A percentile compares a stretch with the other conserved stretches of the same genome.
These are phyloP conservation scores for Curvularia sp. DNA, from an alignment of 2,329 filamentous ascomycete species.

Conservation along the genomic window DNA sequence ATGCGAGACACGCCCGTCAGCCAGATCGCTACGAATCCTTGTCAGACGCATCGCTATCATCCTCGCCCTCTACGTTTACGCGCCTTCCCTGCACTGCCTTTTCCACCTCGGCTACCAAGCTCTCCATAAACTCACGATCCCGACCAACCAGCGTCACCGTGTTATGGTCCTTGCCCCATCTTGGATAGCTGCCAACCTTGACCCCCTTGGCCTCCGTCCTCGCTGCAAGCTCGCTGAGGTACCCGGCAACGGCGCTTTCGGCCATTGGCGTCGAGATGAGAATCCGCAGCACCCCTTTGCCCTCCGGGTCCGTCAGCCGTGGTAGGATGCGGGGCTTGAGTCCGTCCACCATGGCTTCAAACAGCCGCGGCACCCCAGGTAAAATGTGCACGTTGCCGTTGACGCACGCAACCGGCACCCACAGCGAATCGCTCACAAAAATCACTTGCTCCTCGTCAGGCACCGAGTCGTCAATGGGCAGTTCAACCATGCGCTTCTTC, in stretches of 20 bases:
- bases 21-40: conserved; percentile 43
- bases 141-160: conserved; percentile 86
- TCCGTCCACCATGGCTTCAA: conserved; percentile 78
- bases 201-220: conserved; percentile 77
- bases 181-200: conserved; percentile 94
- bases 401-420: conserved; percentile 87
- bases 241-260: conserved; percentile 85
- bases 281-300: conserved; percentile 79
- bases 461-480: conserved; percentile 76
- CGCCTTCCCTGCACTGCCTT: conserved; percentile 75
- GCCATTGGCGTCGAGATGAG: conserved; percentile 86
- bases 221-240: conserved; percentile 78
- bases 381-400: conserved; percentile 95
- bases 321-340: conserved; percentile 74
- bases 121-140: conserved; percentile 79
- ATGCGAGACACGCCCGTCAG: neutral
- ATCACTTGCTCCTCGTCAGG: conserved; percentile 75
- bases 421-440: conserved; percentile 80
- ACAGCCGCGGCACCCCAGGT: conserved; percentile 86
- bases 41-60: conserved; percentile 52
- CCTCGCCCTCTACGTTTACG: conserved; percentile 71
- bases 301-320: conserved; percentile 79
- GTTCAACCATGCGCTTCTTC: conserved; percentile 86
- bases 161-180: conserved; percentile 87
- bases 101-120: conserved; percentile 78